phyloP scores from a whole-genome alignment of 148 eudicot genomes.

The Selenicereus undatus region DNA sequence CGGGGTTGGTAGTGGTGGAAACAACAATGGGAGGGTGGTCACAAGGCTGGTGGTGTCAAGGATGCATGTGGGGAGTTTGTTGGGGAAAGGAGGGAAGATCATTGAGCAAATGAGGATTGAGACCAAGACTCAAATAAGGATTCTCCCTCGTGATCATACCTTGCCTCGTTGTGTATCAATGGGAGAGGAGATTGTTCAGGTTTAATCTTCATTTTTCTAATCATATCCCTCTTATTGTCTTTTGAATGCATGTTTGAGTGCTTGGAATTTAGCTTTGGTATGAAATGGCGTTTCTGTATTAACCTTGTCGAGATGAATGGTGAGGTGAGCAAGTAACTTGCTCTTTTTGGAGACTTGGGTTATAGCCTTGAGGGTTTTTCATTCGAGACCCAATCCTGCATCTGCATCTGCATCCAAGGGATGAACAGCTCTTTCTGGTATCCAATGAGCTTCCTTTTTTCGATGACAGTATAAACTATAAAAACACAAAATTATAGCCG shows the following conservation, averaged over 20 bases:
- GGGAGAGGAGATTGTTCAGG: constrained; percentile 99
- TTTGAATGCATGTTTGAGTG: constrained; percentile 21
- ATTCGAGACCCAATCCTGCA: background rate
- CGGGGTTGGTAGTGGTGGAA: constrained; percentile 31
- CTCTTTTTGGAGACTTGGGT: constrained; percentile 17
- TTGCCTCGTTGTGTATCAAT: constrained; percentile 83
- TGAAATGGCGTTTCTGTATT: constrained; percentile 9
- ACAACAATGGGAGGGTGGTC: constrained; percentile 47
- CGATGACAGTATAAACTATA: background rate
- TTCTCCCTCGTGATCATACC: constrained; percentile 85
- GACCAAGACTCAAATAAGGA: constrained; percentile 92
- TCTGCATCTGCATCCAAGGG: background rate
- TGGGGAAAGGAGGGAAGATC: constrained; percentile 97
- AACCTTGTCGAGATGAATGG: constrained; percentile 2
- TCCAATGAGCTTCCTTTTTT: background rate
- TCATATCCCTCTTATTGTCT: constrained; percentile 13
- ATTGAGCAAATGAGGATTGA: constrained; percentile 98
- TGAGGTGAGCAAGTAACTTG: background rate
- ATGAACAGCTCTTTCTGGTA: background rate
- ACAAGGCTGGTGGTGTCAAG: constrained; percentile 95
- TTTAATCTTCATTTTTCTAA: constrained; percentile 30
- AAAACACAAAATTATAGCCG: background rate
- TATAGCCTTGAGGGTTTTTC: background rate
- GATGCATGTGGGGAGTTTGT: constrained; percentile 89
- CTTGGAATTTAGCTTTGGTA: constrained; percentile 16